Evolutionary conservation across 371 early-diverging fungal species (phyloP), one percentile per base, ranked within the genome.

Genomic region (Mortierella sp.): DNA sequence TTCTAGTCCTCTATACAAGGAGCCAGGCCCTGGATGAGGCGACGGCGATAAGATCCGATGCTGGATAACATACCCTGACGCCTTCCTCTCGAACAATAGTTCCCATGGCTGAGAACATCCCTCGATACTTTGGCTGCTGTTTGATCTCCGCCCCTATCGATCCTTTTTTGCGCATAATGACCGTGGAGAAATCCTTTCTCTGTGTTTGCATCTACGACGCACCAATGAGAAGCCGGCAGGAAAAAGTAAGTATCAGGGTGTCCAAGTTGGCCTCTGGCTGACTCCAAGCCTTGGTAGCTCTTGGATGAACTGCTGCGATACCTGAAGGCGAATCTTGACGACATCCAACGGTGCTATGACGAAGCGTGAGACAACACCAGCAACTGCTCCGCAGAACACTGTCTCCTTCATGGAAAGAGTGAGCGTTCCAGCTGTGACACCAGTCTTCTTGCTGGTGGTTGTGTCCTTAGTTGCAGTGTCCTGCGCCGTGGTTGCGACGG

Each of bases 291-390:
- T n/a, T n/a, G n/a, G n/a, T n/a, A n/a, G n/a, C n/a, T n/a, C n/a
- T n/a, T n/a, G n/a, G n/a, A 29, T 45, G 4, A 40, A 43, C 21
- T 28, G 19, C 24, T 39, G 28, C 4, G 8, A 44, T 56, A 93
- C 83, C 80, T 94, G 91, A 70, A 93, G 81, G 12, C 94, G 86
- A 59, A 94, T 96, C 79, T 97, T 97, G 67, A 96, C 87, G 2
- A 97, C 97, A 57, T 97, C 98, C 10, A 97, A 73, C 9, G 97
- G 98, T 6, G 96, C 90, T 34, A 95, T 90, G 5, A 92, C 84
- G 48, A 85, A 84, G 52, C 92, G 86, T 1, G 92, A 87, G 12
- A 91, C 78, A 0, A 91, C 82, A 22, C 91, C 92, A 19, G 91
- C 91, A 8, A 83, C 79, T 0, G 85, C 88, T 6, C 92, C 92